phyloP scores from a whole-genome alignment of 202 grass and related monocot genomes.

The Schoenoplectus triqueter region DNA sequence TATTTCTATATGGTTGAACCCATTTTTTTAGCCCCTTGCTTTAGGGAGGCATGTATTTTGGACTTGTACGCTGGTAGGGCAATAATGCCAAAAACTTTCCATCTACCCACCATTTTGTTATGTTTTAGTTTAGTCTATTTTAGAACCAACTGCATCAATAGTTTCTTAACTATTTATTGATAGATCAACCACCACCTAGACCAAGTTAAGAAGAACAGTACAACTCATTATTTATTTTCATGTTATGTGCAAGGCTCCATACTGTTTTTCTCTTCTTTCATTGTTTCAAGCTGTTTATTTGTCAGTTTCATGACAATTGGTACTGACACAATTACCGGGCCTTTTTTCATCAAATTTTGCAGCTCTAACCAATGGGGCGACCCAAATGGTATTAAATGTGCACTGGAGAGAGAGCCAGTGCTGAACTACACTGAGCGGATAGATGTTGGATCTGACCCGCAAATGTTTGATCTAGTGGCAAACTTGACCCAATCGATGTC shows the following conservation, averaged over 20 bases:
- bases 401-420: conserved; percentile 65
- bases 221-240: conserved; percentile 46
- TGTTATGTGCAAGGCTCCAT: conserved; percentile 10
- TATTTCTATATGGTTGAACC: background rate
- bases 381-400: conserved; percentile 63
- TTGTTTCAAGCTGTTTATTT: conserved; percentile 7
- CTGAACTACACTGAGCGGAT: conserved; percentile 51
- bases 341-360: conserved; percentile 29
- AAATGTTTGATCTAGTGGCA: conserved; percentile 51
- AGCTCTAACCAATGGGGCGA: conserved; percentile 72
- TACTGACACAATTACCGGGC: background rate
- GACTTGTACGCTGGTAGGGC: background rate
- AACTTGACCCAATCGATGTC: conserved; percentile 47
- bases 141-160: background rate
- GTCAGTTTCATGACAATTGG: background rate
- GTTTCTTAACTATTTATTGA: conserved; percentile 8
- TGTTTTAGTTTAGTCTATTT: conserved; percentile 20
- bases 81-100: conserved; percentile 20
- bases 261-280: background rate
- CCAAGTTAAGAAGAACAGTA: conserved; percentile 28
- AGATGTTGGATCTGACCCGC: conserved; percentile 55
- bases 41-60: conserved; percentile 7
- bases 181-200: background rate
- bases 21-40: background rate
- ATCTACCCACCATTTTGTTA: conserved; percentile 21